Conservation (phyloP, 345 rosid species). For the Pelargonium nanum region DNA sequence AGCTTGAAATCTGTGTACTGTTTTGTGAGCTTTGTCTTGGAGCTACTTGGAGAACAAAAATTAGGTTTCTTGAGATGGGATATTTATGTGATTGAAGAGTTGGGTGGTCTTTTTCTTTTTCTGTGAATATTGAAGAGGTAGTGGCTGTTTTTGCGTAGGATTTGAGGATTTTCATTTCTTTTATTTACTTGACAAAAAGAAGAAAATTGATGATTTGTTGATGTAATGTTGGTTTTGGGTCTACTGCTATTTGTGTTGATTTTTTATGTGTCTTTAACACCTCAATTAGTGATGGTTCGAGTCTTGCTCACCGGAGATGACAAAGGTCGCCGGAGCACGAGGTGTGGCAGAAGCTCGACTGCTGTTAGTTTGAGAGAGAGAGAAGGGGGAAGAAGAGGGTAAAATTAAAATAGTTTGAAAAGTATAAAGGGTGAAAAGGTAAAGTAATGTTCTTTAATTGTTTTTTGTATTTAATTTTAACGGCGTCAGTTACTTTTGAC, state of each 20-base stretch:
- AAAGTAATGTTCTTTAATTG: too few relatives aligned
- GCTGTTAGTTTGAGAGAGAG: too few relatives aligned
- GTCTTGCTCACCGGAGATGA: too few relatives aligned
- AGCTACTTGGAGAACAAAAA: background rate
- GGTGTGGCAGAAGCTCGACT: too few relatives aligned
- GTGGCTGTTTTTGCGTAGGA: background rate
- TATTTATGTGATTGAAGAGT: background rate
- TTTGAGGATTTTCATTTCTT: background rate
- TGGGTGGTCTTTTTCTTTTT: background rate
- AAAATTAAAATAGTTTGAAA: too few relatives aligned
- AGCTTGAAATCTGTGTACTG: background rate
- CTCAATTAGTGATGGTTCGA: slow-evolving; percentile 26
- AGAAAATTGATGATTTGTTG: slow-evolving; percentile 9
- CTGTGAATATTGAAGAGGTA: background rate
- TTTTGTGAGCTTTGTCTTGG: background rate
- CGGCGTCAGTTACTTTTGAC: too few relatives aligned
- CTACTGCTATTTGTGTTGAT: slow-evolving; percentile 18
- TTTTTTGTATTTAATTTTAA: too few relatives aligned
- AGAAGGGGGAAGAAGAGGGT: too few relatives aligned
- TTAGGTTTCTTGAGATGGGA: background rate
- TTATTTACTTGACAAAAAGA: too few relatives aligned
- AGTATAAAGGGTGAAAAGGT: too few relatives aligned
- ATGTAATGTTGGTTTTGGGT: slow-evolving; percentile 13
- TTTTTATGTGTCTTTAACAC: slow-evolving; percentile 18
- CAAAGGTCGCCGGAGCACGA: too few relatives aligned